Conservation (phyloP, 306 rosid species). For the Hippophae rhamnoides region DNA sequence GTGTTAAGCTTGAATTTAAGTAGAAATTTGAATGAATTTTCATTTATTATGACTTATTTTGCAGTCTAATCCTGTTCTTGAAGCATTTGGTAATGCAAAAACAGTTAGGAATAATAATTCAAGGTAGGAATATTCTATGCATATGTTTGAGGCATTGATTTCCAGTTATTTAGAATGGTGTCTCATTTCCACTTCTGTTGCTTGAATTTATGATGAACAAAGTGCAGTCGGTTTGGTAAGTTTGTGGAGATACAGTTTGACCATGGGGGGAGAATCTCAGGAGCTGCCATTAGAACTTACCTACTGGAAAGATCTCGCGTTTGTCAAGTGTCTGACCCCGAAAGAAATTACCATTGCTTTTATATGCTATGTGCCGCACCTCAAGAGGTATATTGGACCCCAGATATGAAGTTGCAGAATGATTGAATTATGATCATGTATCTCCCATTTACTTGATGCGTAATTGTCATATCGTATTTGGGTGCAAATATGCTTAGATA, state of each 20-base stretch:
- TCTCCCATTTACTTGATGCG: slow-evolving; percentile 3
- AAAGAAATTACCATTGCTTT: slow-evolving; percentile 96
- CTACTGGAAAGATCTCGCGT: slow-evolving; percentile 87
- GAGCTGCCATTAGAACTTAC: slow-evolving; percentile 97
- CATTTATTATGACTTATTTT: slow-evolving; percentile 9
- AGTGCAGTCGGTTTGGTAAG: slow-evolving; percentile 96
- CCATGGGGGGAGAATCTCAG: slow-evolving; percentile 74
- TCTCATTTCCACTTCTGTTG: slow-evolving; percentile 2
- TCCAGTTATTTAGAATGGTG: background rate
- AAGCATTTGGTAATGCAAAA: slow-evolving; percentile 98
- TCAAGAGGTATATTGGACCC: slow-evolving; percentile 42
- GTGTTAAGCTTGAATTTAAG: slow-evolving; percentile 3
- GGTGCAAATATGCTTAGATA: background rate
- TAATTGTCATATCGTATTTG: background rate
- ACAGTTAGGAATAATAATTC: slow-evolving; percentile 90
- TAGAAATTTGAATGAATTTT: slow-evolving; percentile 5
- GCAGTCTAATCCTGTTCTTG: slow-evolving; percentile 97
- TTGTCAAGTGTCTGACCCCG: slow-evolving; percentile 97
- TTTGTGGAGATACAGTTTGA: slow-evolving; percentile 97
- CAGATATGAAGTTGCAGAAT: too few relatives aligned
- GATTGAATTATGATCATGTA: too few relatives aligned
- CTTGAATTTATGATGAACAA: slow-evolving; percentile 29
- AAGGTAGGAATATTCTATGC: slow-evolving; percentile 39
- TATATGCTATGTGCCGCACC: slow-evolving; percentile 98
- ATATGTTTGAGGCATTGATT: background rate